phyloP scores from a whole-genome alignment of 495 filamentous ascomycete genomes.

The Aspergillus indologenus region DNA sequence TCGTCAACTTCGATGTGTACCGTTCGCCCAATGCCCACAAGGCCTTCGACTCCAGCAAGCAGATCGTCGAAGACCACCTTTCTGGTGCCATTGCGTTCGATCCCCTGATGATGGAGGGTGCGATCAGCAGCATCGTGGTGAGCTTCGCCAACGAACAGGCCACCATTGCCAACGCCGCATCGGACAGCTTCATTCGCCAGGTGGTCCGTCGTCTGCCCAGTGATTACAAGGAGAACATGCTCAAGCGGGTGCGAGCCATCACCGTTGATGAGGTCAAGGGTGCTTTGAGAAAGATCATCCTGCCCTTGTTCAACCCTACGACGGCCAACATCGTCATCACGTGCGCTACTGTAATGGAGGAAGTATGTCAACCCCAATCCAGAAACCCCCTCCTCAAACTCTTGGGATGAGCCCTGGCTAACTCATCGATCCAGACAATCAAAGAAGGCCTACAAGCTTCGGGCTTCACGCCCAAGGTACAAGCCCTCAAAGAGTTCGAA shows the following conservation, averaged over 20 bases:
- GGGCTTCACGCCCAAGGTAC: constrained; percentile 75
- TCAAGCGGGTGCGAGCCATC: constrained; percentile 73
- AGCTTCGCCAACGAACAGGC: constrained; percentile 80
- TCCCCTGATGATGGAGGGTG: constrained; percentile 78
- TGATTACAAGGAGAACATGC: constrained; percentile 72
- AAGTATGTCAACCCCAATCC: constrained; percentile 53
- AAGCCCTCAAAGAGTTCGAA: constrained; percentile 75
- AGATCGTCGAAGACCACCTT: constrained; percentile 69
- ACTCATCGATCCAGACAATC: constrained; percentile 53
- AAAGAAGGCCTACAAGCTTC: constrained; percentile 65
- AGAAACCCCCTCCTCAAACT: background rate
- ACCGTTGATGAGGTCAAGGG: constrained; percentile 71
- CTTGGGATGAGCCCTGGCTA: constrained; percentile 13
- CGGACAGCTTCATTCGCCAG: constrained; percentile 74
- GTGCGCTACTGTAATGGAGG: constrained; percentile 79
- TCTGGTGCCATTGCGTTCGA: constrained; percentile 64
- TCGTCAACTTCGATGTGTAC: constrained; percentile 78
- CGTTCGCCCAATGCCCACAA: constrained; percentile 86
- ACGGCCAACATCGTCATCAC: constrained; percentile 82
- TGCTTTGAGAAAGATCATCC: constrained; percentile 68
- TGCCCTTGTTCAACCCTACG: constrained; percentile 73
- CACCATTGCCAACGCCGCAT: constrained; percentile 75
- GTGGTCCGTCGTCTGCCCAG: constrained; percentile 74
- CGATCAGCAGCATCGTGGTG: constrained; percentile 83
- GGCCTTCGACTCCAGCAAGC: constrained; percentile 73